Base-by-base conservation (phyloP, 345 rosid species). In the Triadica sebifera region DNA sequence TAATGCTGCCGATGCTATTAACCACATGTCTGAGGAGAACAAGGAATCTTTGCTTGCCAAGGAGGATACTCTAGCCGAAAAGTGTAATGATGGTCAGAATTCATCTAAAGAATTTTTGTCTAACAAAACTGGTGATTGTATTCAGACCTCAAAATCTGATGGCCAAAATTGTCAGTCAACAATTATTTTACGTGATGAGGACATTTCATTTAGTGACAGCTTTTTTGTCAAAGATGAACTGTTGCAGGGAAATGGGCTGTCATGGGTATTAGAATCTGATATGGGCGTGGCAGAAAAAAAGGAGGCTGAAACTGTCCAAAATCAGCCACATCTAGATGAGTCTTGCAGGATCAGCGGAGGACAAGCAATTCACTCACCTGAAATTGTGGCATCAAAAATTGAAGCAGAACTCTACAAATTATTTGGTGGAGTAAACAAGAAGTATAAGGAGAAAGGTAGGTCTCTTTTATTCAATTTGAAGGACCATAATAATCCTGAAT, bases 371-470 rank as follows among this genome's bases (percentile, higher is more conserved):
- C 83, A 52, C 51, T 83, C 86, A 71, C 88, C 94, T 5, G 74
- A 88, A 71, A 71, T 75, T 72, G 80, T 92, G 84, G 93, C 97
- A 11, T 81, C 65, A 41, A 71, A 82, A 79, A 86, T 94, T 65
- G 98, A 94, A 81, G 86, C 74, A 39, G 97, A 88, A 60, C 97
- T 94, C 38, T 96, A 85, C 80, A 91, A 86, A 74, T 68, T 92
- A 63, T 89, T 86, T 85, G 96, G 92, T 56, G 99, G 98, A 67
- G 98, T 96, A 63, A 96, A 96, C 85, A 96, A 93, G 79, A 96
- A 94, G 81, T 94, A 92, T 67, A 94, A 86, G 81, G 98, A 94
- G 82, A 92, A 84, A 75, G 98, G 93, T 20, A 86, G 97, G 80
- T 92, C 97, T 39, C 89, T 94, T 51, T 75, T 94, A 65, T 94